Evolutionary conservation across 2,329 filamentous ascomycete species (phyloP), one percentile per base, ranked within the genome.

Genomic region (Chrysoporthe austroafricana): DNA sequence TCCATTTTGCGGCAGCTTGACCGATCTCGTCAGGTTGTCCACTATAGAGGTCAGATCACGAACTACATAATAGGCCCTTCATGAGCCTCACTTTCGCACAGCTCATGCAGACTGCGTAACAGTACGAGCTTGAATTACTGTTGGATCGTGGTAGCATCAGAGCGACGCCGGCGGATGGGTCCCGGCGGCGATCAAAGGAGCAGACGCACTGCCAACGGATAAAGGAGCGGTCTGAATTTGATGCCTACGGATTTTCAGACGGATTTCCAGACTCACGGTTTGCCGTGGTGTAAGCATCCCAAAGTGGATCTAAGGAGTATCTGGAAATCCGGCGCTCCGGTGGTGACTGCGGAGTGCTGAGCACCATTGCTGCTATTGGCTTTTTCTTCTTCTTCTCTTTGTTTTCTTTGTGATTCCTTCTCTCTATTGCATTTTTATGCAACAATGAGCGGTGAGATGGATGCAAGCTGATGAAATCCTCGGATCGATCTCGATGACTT

Each of bases 11-110:
- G 34, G 54, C 34, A 32, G 50, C 3, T 34, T 36, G 56, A 58
- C 56, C 34, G 56, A 58, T 58, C 13, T 21, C 13, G 56, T 58
- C 16, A 58, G 34, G 56, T 42, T 58, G 56, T 58, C 56, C 56
- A 42, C 7, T 42, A 39, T 26, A 58, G 16, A 39, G 16, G 39
- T 42, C 56, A 42, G 32, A 42, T n/a, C 56, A 36, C 21, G 13
- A 58, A 58, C 1, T 42, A n/a, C 21, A 26, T 26, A 26, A 26
- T 26, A 26, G 26, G 56, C 14, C 34, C 16, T 13, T 58, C 34
- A 36, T 39, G 57, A 60, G 36, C 57, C 36, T 44, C 57, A 60
- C n/a, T 26, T 26, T 43, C 21, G 16, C 54, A 44, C 39, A 21
- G 44, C 4, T 60, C 21, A 32, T 36, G 54, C 18, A 60, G n/a